Conservation (phyloP, 2,329 filamentous ascomycete genomes). For the Diplodia seriata region DNA sequence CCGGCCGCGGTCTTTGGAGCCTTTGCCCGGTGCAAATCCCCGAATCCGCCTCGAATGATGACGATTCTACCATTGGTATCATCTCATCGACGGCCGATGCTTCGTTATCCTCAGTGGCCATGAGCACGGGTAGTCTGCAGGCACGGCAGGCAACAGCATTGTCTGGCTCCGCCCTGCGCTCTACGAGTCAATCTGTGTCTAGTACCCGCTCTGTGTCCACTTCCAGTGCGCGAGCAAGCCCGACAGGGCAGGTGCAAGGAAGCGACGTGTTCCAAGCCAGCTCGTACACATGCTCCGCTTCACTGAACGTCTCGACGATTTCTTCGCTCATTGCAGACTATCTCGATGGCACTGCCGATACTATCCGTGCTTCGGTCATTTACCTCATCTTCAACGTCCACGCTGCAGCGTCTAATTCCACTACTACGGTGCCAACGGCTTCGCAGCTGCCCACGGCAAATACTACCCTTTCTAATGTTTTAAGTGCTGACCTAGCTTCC, state of each 20-base stretch:
- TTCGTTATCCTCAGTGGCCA: slow-evolving; percentile 11
- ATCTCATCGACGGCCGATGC: slow-evolving; percentile 33
- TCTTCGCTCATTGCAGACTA: slow-evolving; percentile 60
- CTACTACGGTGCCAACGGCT: slow-evolving; percentile 52
- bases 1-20: slow-evolving; percentile 60
- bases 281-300: slow-evolving; percentile 60
- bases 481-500: slow-evolving; percentile 57
- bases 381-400: slow-evolving; percentile 67
- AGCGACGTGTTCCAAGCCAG: slow-evolving; percentile 56
- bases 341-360: slow-evolving; percentile 60
- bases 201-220: slow-evolving; percentile 11
- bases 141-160: slow-evolving; percentile 12
- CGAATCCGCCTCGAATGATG: slow-evolving; percentile 36
- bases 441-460: slow-evolving; percentile 53
- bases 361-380: slow-evolving; percentile 61
- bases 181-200: not conserved
- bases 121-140: slow-evolving; percentile 14
- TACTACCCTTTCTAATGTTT: slow-evolving; percentile 55
- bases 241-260: slow-evolving; percentile 14
- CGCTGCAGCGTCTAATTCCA: slow-evolving; percentile 52
- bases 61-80: slow-evolving; percentile 34
- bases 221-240: slow-evolving; percentile 34
- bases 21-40: slow-evolving; percentile 67
- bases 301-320: slow-evolving; percentile 59
- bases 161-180: slow-evolving; percentile 9